Percentiles rank a stretch among this genome's conserved stretches.
Evolutionary conservation across 2,329 filamentous ascomycete species (phyloP).

Genomic region (Graphilbum sp.): DNA sequence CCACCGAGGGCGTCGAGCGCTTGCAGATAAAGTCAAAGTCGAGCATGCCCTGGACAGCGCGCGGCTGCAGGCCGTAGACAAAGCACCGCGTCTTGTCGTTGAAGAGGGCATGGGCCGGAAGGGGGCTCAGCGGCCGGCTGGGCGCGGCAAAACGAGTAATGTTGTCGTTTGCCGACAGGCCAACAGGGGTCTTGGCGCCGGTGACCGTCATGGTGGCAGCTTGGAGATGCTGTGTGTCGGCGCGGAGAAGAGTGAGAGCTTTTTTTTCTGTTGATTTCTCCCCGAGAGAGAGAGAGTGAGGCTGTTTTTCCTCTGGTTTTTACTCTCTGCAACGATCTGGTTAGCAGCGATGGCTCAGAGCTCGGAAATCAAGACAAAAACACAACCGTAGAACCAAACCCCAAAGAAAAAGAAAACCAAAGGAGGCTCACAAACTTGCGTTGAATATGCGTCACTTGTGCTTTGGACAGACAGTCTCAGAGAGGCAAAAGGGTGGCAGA

Average conservation of each 20-base stretch:
- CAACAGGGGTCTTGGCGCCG: slow-evolving; percentile 26
- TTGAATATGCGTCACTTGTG: no score
- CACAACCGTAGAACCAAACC: no score
- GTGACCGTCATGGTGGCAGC: slow-evolving; percentile 33
- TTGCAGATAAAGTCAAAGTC: slow-evolving; percentile 99
- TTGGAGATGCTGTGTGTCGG: not conserved
- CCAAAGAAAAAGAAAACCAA: no score
- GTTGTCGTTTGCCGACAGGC: slow-evolving; percentile 84
- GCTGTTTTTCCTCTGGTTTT: no score
- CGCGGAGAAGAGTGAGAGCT: no score
- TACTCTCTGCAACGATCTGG: no score
- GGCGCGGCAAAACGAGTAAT: slow-evolving; percentile 91
- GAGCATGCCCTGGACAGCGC: slow-evolving; percentile 83
- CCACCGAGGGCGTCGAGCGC: slow-evolving; percentile 86
- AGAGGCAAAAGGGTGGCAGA: not conserved
- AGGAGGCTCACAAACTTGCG: no score
- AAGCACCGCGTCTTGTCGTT: slow-evolving; percentile 99
- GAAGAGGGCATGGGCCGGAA: slow-evolving; percentile 81
- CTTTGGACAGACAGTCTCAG: no score
- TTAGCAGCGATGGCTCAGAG: no score
- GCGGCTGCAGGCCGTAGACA: slow-evolving; percentile 96
- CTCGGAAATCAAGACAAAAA: no score
- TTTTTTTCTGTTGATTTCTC: no score
- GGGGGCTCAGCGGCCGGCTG: slow-evolving; percentile 80
- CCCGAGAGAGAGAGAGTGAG: no score